Evolutionary conservation across 768 basidiomycete genomes (phyloP), one percentile per base, ranked within the genome.

Genomic region (Phlebiopsis flavidoalba): DNA sequence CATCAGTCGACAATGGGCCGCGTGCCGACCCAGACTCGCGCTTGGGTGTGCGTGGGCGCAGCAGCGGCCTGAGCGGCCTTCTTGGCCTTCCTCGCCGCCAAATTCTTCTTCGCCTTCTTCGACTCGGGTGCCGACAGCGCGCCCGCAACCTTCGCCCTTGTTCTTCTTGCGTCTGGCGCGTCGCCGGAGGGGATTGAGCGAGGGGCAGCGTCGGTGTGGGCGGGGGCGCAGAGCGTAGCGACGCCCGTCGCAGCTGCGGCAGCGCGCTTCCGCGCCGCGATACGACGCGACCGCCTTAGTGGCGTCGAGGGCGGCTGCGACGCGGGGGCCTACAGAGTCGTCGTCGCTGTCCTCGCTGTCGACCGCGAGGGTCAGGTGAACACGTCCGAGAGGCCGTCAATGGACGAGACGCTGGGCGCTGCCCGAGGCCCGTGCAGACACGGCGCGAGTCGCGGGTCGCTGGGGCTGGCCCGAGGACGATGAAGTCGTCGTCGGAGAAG

Each of bases 1-100:
- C 70, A 64, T 83, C 81, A n/a, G 65, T 83, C 82, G 12, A 83
- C 81, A 45, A 83, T 74, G 5, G 77, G 73, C 15, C 79, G 75
- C 37, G 72, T 69, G 36, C 75, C 76, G 3, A 62, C 24, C 73
- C 74, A 7, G 61, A 43, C 12, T 26, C 47, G 15, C 8, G 8
- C n/a, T 31, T 52, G 2, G 8, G 17, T 35, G 52, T n/a, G n/a
- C n/a, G n/a, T 11, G 26, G 47, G 36, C 6, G 53, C 48, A 19
- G 51, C 47, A 22, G 4, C 31, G 5, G 51, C 47, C 19, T 24
- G n/a, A n/a, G 43, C 46, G 46, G 53, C 57, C 57, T 33, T 62
- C 21, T 19, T 48, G 31, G 56, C 57, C 52, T 59, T 59, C 26
- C 49, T 12, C 31, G 40, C 24, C 14, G 49, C 61, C 24, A n/a